Evolutionary conservation across 1,284 basidiomycete species (phyloP), one percentile per base, ranked within the genome.

Genomic region (Cryptococcus sp.): DNA sequence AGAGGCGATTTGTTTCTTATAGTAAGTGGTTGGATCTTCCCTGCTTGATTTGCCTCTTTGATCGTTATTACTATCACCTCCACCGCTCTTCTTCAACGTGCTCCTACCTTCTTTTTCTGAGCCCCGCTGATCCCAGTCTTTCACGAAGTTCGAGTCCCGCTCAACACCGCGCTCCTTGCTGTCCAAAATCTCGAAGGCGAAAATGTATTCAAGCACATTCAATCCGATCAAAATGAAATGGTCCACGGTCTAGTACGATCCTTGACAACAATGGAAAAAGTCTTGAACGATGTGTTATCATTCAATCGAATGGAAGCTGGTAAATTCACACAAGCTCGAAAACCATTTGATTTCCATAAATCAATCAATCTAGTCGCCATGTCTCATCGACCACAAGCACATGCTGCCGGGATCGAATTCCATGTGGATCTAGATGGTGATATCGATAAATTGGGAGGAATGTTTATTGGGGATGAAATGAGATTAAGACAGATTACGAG

Each of bases 141-240:
- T 49, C 72, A 74, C 55, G 70, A 89, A 78, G 89, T 91, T 67
- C 84, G 91, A 59, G 91, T 94, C 43, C 91, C 91, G 18, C 78
- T 94, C 56, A 93, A 94, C 67, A 92, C 89, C 31, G 91, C 90
- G 1, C 76, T 91, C 13, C 78, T 93, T 31, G 90, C 90, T 0
- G 85, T 91, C 9, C 91, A 93, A 74, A 93, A 94, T 66, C 85
- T 93, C 79, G 85, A 86, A 55, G 88, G 87, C 1, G 82, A 75
- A 52, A 59, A 67, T 25, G 67, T 74, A 2, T 76, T 74, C 55
- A 57, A 61, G n/a, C 53, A 60, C 7, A 40, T 70, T 14, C 57
- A 58, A 21, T 53, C 58, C 18, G 71, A 75, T 46, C 67, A 74
- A 49, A 48, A 53, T 3, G 69, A 70, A 56, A 70, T 75, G 72